Evolutionary conservation across 345 rosid genomes (phyloP).

Genomic region (Laguncularia racemosa): DNA sequence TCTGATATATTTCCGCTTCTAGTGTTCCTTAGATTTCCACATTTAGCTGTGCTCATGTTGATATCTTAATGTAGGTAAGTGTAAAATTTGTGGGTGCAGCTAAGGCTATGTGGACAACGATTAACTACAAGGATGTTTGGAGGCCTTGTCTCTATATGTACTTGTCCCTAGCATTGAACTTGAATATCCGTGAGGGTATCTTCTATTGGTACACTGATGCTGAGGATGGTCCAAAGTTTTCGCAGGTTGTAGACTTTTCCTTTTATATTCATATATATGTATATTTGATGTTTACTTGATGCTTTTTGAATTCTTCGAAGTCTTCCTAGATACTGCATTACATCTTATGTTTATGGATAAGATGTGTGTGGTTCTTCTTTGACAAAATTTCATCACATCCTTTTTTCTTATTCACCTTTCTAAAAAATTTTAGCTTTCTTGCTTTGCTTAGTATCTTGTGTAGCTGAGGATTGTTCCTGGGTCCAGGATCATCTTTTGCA

Average conservation of each 20-base stretch:
- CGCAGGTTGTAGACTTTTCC: slow-evolving; percentile 23
- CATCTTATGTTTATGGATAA: no score
- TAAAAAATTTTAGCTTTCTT: no score
- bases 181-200: slow-evolving; percentile 70
- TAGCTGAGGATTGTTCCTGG: no score
- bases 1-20: neutral
- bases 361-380: no score
- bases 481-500: no score
- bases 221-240: slow-evolving; percentile 71
- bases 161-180: slow-evolving; percentile 53
- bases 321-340: no score
- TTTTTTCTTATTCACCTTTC: no score
- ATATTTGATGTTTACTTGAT: slow-evolving; percentile 2
- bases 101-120: slow-evolving; percentile 53
- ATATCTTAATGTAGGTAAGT: slow-evolving; percentile 31
- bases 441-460: no score
- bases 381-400: no score
- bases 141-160: slow-evolving; percentile 64
- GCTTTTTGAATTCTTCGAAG: neutral
- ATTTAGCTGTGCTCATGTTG: slow-evolving; percentile 3
- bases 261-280: neutral
- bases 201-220: slow-evolving; percentile 87
- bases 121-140: slow-evolving; percentile 55
- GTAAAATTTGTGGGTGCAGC: slow-evolving; percentile 58
- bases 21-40: neutral